These are phyloP conservation scores for Phytophthora crassamura DNA, from an alignment of 352 stramenopile genomes.

Conservation along the genomic window DNA sequence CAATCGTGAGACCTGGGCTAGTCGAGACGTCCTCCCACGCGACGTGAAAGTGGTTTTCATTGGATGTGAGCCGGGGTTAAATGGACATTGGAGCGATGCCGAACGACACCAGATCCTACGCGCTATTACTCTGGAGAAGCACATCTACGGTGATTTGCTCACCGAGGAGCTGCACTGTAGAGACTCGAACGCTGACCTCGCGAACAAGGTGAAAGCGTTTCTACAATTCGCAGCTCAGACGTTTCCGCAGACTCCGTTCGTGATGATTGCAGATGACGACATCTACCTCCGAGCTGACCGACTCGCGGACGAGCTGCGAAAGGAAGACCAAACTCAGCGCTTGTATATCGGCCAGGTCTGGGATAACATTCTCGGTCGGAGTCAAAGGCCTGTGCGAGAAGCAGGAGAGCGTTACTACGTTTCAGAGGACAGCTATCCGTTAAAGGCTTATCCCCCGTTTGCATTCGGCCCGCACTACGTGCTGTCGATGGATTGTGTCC, in stretches of 20 bases:
- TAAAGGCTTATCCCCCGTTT: constrained; percentile 34
- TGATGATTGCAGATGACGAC: constrained; percentile 64
- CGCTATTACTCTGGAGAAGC: constrained; percentile 41
- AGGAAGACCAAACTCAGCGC: not conserved
- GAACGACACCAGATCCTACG: constrained; percentile 8
- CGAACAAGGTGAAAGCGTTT: constrained; percentile 63
- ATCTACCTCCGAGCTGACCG: constrained; percentile 48
- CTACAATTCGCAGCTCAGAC: constrained; percentile 31
- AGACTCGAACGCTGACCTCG: constrained; percentile 50
- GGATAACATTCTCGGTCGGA: constrained; percentile 12
- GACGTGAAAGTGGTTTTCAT: constrained; percentile 48
- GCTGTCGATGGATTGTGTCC: constrained; percentile 49
- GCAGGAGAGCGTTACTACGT: no score
- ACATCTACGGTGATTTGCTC: constrained; percentile 44
- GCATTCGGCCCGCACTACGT: constrained; percentile 46
- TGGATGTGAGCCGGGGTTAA: constrained; percentile 33
- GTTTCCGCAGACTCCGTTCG: constrained; percentile 26
- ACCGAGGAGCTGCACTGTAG: constrained; percentile 50
- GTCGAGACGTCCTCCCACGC: constrained; percentile 4
- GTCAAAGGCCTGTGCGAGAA: constrained; percentile 30
- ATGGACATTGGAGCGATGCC: not conserved
- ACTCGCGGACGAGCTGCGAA: constrained; percentile 5
- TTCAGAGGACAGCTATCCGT: constrained; percentile 26
- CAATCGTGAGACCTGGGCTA: constrained; percentile 56
- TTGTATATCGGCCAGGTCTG: constrained; percentile 28